A percentile compares a stretch with the other conserved stretches of the same genome.
phyloP scores from a whole-genome alignment of 1,284 basidiomycete species.

The Irpex sp. region DNA sequence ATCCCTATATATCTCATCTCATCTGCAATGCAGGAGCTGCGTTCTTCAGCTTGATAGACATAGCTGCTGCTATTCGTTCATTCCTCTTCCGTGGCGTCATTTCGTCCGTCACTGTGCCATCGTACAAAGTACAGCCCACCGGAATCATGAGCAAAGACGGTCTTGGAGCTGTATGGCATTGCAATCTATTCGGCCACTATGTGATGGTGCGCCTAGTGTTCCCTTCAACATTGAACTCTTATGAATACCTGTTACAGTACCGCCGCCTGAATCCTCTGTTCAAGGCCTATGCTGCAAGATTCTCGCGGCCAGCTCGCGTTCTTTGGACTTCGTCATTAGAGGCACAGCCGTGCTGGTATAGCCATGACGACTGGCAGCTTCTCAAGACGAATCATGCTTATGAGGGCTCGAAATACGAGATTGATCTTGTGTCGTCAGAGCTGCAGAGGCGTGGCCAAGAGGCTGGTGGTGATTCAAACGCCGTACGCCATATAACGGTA shows the following conservation, averaged over 20 bases:
- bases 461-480: conserved; percentile 22
- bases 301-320: conserved; percentile 48
- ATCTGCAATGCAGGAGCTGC: conserved; percentile 82
- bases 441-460: conserved; percentile 46
- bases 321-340: conserved; percentile 83
- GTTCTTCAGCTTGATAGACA: conserved; percentile 60
- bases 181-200: conserved; percentile 84
- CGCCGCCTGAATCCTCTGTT: conserved; percentile 54
- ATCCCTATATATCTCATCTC: conserved; percentile 79
- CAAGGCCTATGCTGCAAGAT: conserved; percentile 29
- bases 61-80: conserved; percentile 47
- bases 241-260: conserved; percentile 39
- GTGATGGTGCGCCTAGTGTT: conserved; percentile 54
- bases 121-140: conserved; percentile 56
- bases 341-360: conserved; percentile 51
- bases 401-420: conserved; percentile 77
- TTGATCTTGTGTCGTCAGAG: conserved; percentile 63
- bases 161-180: conserved; percentile 82
- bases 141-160: conserved; percentile 70
- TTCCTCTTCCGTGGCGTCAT: conserved; percentile 42
- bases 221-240: neutral
- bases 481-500: conserved; percentile 59
- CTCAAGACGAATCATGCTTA: conserved; percentile 62
- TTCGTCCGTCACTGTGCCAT: conserved; percentile 52
- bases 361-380: conserved; percentile 73